Evolutionary conservation across 73 alveolate species (phyloP).

Genomic region (Symbiodinium pilosum): DNA sequence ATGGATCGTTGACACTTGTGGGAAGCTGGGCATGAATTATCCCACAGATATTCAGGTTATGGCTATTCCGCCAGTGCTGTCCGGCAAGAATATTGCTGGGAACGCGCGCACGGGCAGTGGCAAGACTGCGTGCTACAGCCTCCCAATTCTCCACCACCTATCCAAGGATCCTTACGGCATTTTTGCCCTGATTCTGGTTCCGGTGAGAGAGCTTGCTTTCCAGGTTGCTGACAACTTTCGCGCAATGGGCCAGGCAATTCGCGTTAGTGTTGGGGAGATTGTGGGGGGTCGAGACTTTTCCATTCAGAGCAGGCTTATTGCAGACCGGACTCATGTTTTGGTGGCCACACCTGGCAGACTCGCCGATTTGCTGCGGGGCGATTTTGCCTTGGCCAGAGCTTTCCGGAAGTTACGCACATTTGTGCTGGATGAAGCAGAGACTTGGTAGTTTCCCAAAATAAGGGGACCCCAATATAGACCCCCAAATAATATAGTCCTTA

Average conservation of each 20-base stretch:
- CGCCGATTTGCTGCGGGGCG: conserved; percentile 95
- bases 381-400: conserved; percentile 51
- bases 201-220: conserved; percentile 96
- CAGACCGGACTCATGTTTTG: conserved; percentile 91
- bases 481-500: no score
- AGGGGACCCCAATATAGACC: no score
- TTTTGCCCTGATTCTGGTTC: conserved; percentile 96
- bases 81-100: conserved; percentile 77
- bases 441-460: neutral
- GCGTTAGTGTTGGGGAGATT: conserved; percentile 51
- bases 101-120: conserved; percentile 99
- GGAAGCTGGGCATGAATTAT: conserved; percentile 98
- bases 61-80: conserved; percentile 94
- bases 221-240: conserved; percentile 96
- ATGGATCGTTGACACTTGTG: conserved; percentile 98
- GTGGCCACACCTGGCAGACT: conserved; percentile 97
- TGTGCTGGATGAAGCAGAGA: conserved; percentile 74
- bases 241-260: conserved; percentile 81
- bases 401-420: conserved; percentile 64
- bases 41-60: conserved; percentile 99
- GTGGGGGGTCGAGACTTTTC: conserved; percentile 91
- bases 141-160: conserved; percentile 99
- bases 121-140: conserved; percentile 99
- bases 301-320: conserved; percentile 85
- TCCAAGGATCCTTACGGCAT: conserved; percentile 92